Conservation (phyloP, 1,284 basidiomycete species). For the Athelia psychrophila region DNA sequence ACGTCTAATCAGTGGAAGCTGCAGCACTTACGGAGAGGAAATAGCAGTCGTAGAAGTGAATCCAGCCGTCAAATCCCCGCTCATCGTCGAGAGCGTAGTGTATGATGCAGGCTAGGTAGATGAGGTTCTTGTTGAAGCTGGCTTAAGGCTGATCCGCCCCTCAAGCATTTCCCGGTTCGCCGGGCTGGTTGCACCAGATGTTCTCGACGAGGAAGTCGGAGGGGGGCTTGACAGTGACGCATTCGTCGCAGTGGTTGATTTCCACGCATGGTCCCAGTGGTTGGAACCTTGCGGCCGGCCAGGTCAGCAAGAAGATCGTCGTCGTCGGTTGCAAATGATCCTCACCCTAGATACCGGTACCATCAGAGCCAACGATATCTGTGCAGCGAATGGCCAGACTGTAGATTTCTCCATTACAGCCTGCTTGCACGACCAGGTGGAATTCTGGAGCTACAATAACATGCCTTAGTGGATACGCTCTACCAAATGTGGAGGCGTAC, state of each 20-base stretch:
- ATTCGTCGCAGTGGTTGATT: slow-evolving; percentile 36
- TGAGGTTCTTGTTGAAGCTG: slow-evolving; percentile 21
- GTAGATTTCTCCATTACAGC: slow-evolving; percentile 31
- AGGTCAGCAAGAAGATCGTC: too few species aligned
- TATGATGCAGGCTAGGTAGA: slow-evolving; percentile 21
- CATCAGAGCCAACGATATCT: slow-evolving; percentile 33
- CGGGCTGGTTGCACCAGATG: slow-evolving; percentile 36
- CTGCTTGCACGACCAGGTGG: slow-evolving; percentile 31
- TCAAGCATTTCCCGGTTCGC: slow-evolving; percentile 27
- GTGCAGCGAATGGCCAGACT: slow-evolving; percentile 33
- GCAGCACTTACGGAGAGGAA: too few species aligned
- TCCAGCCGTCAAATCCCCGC: too few species aligned
- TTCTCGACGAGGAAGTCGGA: slow-evolving; percentile 31
- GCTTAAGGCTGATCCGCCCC: slow-evolving; percentile 18
- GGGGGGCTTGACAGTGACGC: slow-evolving; percentile 33
- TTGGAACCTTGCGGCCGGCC: slow-evolving; percentile 19
- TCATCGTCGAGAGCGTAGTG: too few species aligned
- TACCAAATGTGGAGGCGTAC: slow-evolving; percentile 2
- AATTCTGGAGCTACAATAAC: slow-evolving; percentile 28
- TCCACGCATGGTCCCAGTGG: slow-evolving; percentile 33
- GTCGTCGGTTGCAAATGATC: too few species aligned
- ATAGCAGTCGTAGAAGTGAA: too few species aligned
- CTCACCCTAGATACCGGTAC: slow-evolving; percentile 31
- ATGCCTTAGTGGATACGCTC: not conserved
- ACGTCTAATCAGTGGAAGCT: too few species aligned